These are phyloP conservation scores for Trichoderma gamsii DNA, from an alignment of 495 filamentous ascomycete species.

Conservation along the genomic window DNA sequence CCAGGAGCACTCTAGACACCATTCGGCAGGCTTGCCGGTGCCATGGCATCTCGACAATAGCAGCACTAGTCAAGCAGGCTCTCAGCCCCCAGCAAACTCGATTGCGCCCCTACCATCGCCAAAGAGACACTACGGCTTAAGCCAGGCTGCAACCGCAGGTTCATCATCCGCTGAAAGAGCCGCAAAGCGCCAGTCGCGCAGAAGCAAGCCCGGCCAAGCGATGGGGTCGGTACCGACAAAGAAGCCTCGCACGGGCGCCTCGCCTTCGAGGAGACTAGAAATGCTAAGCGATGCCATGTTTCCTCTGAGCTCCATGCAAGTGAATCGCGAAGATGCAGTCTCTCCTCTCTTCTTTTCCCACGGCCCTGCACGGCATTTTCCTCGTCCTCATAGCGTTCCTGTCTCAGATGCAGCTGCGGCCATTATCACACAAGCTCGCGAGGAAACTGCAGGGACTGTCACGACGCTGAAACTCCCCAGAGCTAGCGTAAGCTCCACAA, in stretches of 20 bases:
- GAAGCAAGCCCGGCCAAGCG: neutral
- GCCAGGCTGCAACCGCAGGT: neutral
- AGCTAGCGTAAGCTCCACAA: conserved; percentile 46
- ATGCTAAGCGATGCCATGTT: conserved; percentile 16
- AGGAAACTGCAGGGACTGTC: conserved; percentile 42
- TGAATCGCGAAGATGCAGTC: conserved; percentile 17
- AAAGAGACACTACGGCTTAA: neutral
- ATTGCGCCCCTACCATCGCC: neutral
- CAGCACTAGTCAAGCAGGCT: neutral
- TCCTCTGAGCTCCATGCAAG: neutral
- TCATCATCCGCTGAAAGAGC: neutral
- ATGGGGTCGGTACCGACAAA: conserved; percentile 14
- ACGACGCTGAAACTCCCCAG: conserved; percentile 60
- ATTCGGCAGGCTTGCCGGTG: neutral
- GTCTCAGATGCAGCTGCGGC: conserved; percentile 50
- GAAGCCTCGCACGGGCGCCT: conserved; percentile 14
- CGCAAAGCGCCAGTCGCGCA: conserved; percentile 10
- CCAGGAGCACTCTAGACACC: conserved; percentile 1
- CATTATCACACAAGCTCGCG: conserved; percentile 52
- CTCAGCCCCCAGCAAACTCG: neutral
- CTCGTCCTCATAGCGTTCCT: conserved; percentile 38
- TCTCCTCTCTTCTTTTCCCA: conserved; percentile 58
- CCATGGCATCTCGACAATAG: conserved; percentile 3
- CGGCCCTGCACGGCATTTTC: conserved; percentile 19
- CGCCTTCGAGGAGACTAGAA: conserved; percentile 9